Percentiles rank a stretch among this genome's conserved stretches.
Evolutionary conservation across 202 grass and related monocot species (phyloP).

Genomic region (Musa balbisiana): DNA sequence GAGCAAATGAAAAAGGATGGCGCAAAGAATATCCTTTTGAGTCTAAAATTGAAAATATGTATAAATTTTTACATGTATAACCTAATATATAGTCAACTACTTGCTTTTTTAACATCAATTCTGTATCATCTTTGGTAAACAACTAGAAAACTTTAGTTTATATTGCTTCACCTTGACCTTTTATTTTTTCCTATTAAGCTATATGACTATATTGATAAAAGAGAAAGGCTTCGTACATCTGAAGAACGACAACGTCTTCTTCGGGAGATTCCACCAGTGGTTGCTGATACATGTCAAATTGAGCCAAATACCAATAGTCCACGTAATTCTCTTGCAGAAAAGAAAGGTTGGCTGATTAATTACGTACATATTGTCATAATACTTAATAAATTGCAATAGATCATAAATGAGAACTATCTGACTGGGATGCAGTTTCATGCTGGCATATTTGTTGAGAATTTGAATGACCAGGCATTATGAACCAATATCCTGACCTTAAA

Average conservation of each 20-base stretch:
- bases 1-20: conserved; percentile 51
- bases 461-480: too few relatives aligned
- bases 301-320: conserved; percentile 28
- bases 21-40: conserved; percentile 70
- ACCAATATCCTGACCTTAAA: too few relatives aligned
- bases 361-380: too few relatives aligned
- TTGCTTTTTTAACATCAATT: neutral
- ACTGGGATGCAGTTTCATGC: too few relatives aligned
- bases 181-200: conserved; percentile 32
- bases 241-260: conserved; percentile 55
- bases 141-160: conserved; percentile 11
- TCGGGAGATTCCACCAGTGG: conserved; percentile 52
- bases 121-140: neutral
- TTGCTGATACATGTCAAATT: conserved; percentile 42
- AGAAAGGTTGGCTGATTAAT: conserved; percentile 30
- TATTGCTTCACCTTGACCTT: conserved; percentile 53
- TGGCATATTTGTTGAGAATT: too few relatives aligned
- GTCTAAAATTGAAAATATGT: conserved; percentile 3
- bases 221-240: conserved; percentile 41
- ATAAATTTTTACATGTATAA: conserved; percentile 14
- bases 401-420: neutral
- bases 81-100: neutral
- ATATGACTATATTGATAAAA: conserved; percentile 38
- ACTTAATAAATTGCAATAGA: neutral
- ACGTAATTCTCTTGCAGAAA: conserved; percentile 25